Conservation (phyloP, 164 flowering plant species). For the Vitis riparia region DNA sequence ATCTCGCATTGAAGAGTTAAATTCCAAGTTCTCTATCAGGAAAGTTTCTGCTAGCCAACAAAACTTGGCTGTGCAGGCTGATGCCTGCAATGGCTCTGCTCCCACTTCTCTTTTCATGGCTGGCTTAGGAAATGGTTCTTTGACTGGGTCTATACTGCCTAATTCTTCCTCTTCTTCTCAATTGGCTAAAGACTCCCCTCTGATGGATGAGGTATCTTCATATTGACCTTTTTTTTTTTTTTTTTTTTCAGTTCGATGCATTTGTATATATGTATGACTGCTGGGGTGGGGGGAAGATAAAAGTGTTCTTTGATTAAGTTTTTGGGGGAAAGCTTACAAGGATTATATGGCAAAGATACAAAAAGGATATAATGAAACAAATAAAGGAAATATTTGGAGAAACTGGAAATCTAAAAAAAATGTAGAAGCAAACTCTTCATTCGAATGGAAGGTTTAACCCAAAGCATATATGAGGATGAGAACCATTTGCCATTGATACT, state of each 20-base stretch:
- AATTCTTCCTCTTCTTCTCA: constrained; percentile 79
- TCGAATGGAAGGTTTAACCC: no score
- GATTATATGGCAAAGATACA: no score
- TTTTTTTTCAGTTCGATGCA: no score
- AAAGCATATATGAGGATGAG: no score
- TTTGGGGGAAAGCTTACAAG: no score
- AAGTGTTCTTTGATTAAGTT: background rate
- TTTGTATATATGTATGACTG: no score
- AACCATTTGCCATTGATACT: no score
- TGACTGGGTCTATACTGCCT: constrained; percentile 59
- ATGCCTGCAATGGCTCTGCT: constrained; percentile 81
- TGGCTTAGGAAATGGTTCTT: constrained; percentile 70
- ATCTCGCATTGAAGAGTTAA: constrained; percentile 82
- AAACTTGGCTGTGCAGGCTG: constrained; percentile 57
- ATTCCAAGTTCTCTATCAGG: constrained; percentile 51
- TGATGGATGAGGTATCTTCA: constrained; percentile 76
- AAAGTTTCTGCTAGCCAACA: constrained; percentile 64
- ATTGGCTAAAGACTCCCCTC: constrained; percentile 65
- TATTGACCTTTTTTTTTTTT: no score
- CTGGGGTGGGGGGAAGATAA: background rate
- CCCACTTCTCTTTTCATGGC: constrained; percentile 72
- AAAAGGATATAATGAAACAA: no score
- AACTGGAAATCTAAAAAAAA: no score
- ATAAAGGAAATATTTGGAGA: no score
- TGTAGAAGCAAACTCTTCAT: no score